These are phyloP conservation scores for Podaxis sp. DNA, from an alignment of 768 basidiomycete species.

Conservation along the genomic window DNA sequence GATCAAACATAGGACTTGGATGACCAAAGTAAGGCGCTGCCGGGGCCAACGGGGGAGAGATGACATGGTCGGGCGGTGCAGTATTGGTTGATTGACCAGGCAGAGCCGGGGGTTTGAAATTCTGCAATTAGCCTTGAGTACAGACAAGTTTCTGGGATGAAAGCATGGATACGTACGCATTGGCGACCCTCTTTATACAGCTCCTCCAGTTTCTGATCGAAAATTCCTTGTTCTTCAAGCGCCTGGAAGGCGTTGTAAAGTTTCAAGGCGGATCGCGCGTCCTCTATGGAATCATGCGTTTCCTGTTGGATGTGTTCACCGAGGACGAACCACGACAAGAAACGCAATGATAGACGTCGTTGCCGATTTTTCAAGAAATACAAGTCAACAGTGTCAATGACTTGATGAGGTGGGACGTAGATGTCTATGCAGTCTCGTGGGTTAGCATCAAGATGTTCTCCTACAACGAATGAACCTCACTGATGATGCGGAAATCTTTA, in stretches of 20 bases:
- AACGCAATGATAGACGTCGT: slow-evolving; percentile 87
- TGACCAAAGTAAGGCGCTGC: slow-evolving; percentile 7
- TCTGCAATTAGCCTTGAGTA: slow-evolving; percentile 30
- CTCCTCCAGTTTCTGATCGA: slow-evolving; percentile 88
- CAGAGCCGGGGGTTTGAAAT: slow-evolving; percentile 55
- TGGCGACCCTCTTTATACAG: slow-evolving; percentile 76
- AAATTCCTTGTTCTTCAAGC: slow-evolving; percentile 72
- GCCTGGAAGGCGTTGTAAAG: slow-evolving; percentile 81
- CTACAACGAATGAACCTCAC: slow-evolving; percentile 46
- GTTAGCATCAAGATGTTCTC: background rate
- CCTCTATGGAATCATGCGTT: slow-evolving; percentile 98
- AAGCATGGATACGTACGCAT: slow-evolving; percentile 47
- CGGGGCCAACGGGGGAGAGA: background rate
- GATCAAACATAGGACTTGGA: slow-evolving; percentile 3
- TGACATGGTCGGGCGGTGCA: background rate
- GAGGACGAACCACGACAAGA: slow-evolving; percentile 93
- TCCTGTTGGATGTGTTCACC: slow-evolving; percentile 91
- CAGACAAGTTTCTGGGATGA: background rate
- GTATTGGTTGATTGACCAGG: slow-evolving; percentile 15
- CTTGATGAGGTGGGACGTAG: slow-evolving; percentile 92
- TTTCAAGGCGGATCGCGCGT: slow-evolving; percentile 82
- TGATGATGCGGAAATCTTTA: slow-evolving; percentile 98
- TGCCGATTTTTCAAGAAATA: slow-evolving; percentile 83
- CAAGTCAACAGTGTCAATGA: slow-evolving; percentile 97
- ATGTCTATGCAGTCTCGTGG: slow-evolving; percentile 59